Evolutionary conservation across 2,329 filamentous ascomycete species (phyloP), one percentile per base, ranked within the genome.

Genomic region (Aspergillus arachidicola): DNA sequence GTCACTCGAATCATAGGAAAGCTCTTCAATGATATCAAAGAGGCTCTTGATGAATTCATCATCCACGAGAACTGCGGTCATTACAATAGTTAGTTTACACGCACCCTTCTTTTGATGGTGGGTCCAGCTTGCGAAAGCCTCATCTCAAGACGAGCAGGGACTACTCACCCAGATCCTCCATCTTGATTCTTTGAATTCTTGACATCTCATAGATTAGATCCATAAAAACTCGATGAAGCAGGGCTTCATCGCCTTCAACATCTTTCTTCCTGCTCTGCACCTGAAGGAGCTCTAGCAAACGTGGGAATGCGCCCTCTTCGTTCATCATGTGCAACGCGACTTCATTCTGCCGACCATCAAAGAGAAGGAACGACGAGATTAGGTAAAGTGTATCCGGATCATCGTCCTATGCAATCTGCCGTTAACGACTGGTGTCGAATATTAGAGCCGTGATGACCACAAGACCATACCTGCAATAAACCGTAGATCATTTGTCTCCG

Each of bases 191-290:
- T 78, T 98, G 93, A 75, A 98, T 93, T 64, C 96, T 87, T 51
- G 93, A 94, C 91, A 97, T 97, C 82, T 98, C 95, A 79, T 97
- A 99, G 75, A 97, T 85, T 61, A 99, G 82, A 78, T 97, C 91
- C 72, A 99, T 84, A 58, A 98, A 82, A 65, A 95, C 81, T 41
- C 91, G 88, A 79, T 97, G 92, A 64, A 98, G 82, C 58, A 87
- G 85, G 28, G 87, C 84, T 73, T 69, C 71, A 64, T 70, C 70
- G 38, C 72, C 69, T 51, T 69, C 70, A 36, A 72, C 69, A 45
- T 69, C 70, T 59, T 87, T 83, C 45, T 89, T 85, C 67, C 80
- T 77, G 57, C 84, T 85, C 65, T 86, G 85, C 50, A 82, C 84
- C 72, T 89, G 86, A 71, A 98, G 89, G 68, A 99, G 82, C 66